These are phyloP conservation scores for Chlamydomonas applanata DNA, from an alignment of 139 green algal genomes.

Conservation along the genomic window DNA sequence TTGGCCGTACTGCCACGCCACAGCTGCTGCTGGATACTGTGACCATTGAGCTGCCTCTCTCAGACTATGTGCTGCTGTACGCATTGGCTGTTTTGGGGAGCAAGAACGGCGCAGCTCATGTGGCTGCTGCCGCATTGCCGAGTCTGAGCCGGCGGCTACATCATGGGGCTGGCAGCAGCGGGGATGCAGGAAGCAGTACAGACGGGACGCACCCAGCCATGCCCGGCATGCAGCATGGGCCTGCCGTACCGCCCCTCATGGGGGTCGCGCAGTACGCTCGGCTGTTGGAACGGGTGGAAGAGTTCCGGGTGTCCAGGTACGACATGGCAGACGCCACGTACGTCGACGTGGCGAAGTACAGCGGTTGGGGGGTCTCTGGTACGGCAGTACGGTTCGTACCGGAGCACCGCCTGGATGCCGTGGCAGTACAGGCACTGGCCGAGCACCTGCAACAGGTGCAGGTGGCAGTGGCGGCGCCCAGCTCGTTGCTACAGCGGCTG, in stretches of 20 bases:
- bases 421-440: not conserved
- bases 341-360: not conserved
- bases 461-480: not conserved
- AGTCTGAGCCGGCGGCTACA: not conserved
- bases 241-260: not conserved
- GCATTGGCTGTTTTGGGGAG: not conserved
- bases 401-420: not conserved
- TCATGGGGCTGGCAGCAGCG: not conserved
- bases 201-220: no score
- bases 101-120: not conserved
- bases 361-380: not conserved
- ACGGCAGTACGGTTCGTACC: not conserved
- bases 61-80: not conserved
- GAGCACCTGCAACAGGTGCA: conserved; percentile 2
- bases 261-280: not conserved
- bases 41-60: conserved; percentile 1
- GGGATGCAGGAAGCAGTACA: no score
- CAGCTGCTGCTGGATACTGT: conserved; percentile 4
- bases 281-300: not conserved
- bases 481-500: not conserved
- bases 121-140: not conserved
- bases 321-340: not conserved
- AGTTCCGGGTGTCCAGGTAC: not conserved
- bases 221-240: not conserved
- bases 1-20: not conserved